Evolutionary conservation across 495 filamentous ascomycete species (phyloP).

Genomic region (Lasiosphaeria miniovina): DNA sequence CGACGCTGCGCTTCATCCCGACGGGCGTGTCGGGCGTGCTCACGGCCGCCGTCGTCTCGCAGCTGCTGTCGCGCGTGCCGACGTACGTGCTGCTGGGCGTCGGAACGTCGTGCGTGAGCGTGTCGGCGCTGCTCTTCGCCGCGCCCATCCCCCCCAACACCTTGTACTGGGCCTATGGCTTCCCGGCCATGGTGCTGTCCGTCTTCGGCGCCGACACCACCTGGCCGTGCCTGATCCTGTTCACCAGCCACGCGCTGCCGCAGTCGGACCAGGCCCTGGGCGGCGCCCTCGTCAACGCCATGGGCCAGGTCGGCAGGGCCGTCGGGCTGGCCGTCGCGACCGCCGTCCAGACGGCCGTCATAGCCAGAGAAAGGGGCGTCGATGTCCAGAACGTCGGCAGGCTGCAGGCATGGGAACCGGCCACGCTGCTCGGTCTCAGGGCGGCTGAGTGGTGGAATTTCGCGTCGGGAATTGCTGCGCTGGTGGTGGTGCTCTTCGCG

Average conservation of each 20-base stretch:
- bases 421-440: constrained; percentile 49
- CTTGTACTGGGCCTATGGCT: constrained; percentile 58
- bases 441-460: constrained; percentile 55
- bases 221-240: constrained; percentile 57
- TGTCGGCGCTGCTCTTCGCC: constrained; percentile 54
- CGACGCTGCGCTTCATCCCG: constrained; percentile 59
- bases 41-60: constrained; percentile 50
- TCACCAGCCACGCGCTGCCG: constrained; percentile 55
- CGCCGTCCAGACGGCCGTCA: constrained; percentile 54
- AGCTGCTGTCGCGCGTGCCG: constrained; percentile 50
- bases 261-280: constrained; percentile 60
- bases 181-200: constrained; percentile 56
- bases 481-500: constrained; percentile 36
- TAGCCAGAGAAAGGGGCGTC: constrained; percentile 39
- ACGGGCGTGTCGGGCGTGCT: constrained; percentile 53
- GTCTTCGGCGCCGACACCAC: constrained; percentile 59
- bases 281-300: constrained; percentile 59
- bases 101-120: constrained; percentile 45
- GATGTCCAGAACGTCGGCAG: constrained; percentile 36
- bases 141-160: constrained; percentile 52
- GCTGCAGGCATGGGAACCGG: constrained; percentile 35
- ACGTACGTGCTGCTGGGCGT: constrained; percentile 53
- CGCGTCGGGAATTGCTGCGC: constrained; percentile 34
- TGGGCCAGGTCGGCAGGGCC: constrained; percentile 55
- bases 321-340: constrained; percentile 57